Base-by-base conservation (phyloP, 2,329 filamentous ascomycete genomes). In the Diaporthe amygdali region DNA sequence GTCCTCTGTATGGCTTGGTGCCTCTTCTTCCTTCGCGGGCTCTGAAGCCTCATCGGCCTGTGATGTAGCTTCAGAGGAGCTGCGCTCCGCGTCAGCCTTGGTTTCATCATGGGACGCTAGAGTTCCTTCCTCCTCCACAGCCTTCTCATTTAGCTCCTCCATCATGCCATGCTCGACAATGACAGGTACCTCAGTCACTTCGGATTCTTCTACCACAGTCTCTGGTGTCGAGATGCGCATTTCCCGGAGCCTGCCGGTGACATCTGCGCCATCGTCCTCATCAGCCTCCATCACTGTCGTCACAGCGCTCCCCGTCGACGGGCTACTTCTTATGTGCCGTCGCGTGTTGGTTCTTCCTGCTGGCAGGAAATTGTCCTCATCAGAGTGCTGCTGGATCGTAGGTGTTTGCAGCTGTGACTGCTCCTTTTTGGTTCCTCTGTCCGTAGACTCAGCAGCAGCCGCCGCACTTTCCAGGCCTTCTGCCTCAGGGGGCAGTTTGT, bases 401-500 rank as follows among this genome's bases (percentile, higher is more conserved):
- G 71, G 71, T 4, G 71, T 70, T 20, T 67, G 81, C 78, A 72
- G 77, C 71, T 61, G 75, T 74, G 14, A 78, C 79, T 10, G 77
- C 41, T 72, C 71, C n/a, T 63, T 71, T 39, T 71, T 73, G 6
- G 44, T 25, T 14, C 71, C 71, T 7, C 69, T 70, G 14, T 73
- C 71, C 56, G 41, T 73, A 49, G 47, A 68, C 64, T 73, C 71
- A 37, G 63, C 69, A 41, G 66, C 71, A 20, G 63, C 71, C 6
- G 64, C 69, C 2, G 56, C 69, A 37, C 69, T 71, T 74, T 96
- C 94, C 2, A 94, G 83, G 0, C 95, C 96, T 81, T 98, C 96
- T 4, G 96, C 96, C 81, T 98, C 96, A 2, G 93, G 90, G 0
- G 96, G 96, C 54, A 99, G 91, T 72, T 97, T 98, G 84, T 98